Base-by-base conservation (phyloP, 805 yeast genomes). In the Yamadazyma sp. region DNA sequence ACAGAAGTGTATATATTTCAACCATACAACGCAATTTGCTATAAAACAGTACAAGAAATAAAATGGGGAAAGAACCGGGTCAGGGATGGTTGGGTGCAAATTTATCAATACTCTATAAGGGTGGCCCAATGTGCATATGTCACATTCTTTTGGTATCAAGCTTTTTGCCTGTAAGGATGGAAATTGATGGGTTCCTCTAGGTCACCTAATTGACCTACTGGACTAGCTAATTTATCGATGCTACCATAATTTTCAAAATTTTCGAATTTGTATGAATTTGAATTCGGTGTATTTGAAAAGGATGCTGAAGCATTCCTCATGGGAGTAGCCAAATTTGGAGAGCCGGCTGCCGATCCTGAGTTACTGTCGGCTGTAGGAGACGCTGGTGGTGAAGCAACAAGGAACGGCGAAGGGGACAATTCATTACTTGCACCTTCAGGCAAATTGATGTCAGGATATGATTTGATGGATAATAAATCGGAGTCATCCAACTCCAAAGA, bases 401-500 rank as follows among this genome's bases (percentile, higher is more conserved):
- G 25, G 12, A 28, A 12, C 12, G 43, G 43, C 17, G 43, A 40
- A 12, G 39, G 39, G 10, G 38, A 22, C 21, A 35, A 30, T 13
- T 40, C 43, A 12, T 25, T 35, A 22, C 2, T 28, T 3, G 39
- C 33, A 18, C 29, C 32, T n/a, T 40, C 41, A n/a, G 49, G 47
- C 13, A 46, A 40, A 14, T 32, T 37, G 13, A 46, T 38, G 5
- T 38, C 39, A 4, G 49, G 49, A 5, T 15, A 14, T 5, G 47
- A 43, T 24, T 37, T 38, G n/a, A 46, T 37, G 5, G 47, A 43
- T 19, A 41, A 27, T 9, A 46, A 27, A 29, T 46, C 50, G 2
- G 32, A 28, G 22, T 41, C 45, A 26, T 46, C 47, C 25, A 46
- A 32, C 28, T 46, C 47, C 24, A 46, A 40, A 1, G 43, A 35